A percentile compares a stretch with the other conserved stretches of the same genome.
phyloP scores from a whole-genome alignment of 1,284 basidiomycete genomes.

The Ganoderma resinaceum region DNA sequence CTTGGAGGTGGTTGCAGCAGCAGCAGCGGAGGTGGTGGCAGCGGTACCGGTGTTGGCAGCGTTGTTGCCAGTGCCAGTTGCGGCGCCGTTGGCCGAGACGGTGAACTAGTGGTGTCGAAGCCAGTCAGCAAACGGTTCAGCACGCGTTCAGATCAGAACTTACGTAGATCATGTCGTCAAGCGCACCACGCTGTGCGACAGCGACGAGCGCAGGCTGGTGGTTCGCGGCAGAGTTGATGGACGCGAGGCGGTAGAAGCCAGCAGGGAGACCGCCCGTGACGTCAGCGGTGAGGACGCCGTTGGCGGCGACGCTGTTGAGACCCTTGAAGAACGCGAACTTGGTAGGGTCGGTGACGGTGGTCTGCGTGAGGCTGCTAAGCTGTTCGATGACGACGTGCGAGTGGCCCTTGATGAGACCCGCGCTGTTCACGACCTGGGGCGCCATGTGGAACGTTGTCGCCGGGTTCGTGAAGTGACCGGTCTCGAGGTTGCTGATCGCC shows the following conservation, averaged over 20 bases:
- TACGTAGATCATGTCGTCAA: constrained; percentile 68
- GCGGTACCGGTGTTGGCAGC: constrained; percentile 25
- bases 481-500: constrained; percentile 50
- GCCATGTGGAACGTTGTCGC: constrained; percentile 54
- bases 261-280: constrained; percentile 60
- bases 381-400: constrained; percentile 64
- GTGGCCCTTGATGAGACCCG: constrained; percentile 58
- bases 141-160: constrained; percentile 27
- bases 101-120: constrained; percentile 24
- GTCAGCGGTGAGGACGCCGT: constrained; percentile 54
- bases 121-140: neutral
- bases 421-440: constrained; percentile 50
- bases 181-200: constrained; percentile 63
- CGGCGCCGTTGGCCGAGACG: constrained; percentile 37
- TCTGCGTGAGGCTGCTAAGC: constrained; percentile 51
- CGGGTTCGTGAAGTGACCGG: constrained; percentile 65
- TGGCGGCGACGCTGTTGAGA: constrained; percentile 51
- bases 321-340: constrained; percentile 71
- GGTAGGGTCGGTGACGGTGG: constrained; percentile 54
- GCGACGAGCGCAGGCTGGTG: constrained; percentile 62
- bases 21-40: constrained; percentile 17
- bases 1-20: constrained; percentile 5
- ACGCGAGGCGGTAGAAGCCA: constrained; percentile 61
- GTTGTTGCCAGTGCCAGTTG: constrained; percentile 37
- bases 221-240: constrained; percentile 62